Evolutionary conservation across 2,329 filamentous ascomycete genomes (phyloP), one percentile per base, ranked within the genome.

Genomic region (Karstenula rhodostoma): DNA sequence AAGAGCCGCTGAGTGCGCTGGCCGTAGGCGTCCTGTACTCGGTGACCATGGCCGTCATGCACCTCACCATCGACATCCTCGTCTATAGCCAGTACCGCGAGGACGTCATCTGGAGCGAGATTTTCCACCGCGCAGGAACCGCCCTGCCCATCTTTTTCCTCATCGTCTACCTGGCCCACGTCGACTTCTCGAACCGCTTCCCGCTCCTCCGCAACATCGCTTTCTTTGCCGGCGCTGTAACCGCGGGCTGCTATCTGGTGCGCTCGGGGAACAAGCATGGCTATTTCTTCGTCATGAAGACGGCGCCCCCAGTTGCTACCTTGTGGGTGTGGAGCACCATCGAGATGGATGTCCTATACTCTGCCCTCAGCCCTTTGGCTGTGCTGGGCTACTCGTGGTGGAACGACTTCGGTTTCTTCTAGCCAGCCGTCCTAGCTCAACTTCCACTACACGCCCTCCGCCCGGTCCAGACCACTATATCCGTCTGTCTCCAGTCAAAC

Each of bases 301-400:
- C 88, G 64, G 91, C 93, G 0, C 95, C 95, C n/a, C 89, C 93
- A 5, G 77, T 97, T 15, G 95, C 93, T 0, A 94, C 92, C 43
- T 77, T 98, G 19, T 98, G 94, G 94, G 86, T 98, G 4, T 98
- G 94, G 93, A 88, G 90, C 33, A 89, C 98, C 23, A 85, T 98
- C 49, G 95, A 99, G 80, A 85, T 97, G 79, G 85, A 92, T 57
- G 81, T 96, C 43, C 72, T 83, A 0, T 88, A 86, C 71, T 91
- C 91, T 0, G 80, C 89, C 25, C 70, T 80, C n/a, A 87, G 84
- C 47, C 77, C 86, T 23, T 57, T 80, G 43, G 75, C 80, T n/a
- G 84, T 87, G 15, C 68, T 83, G 55, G 76, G 71, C 1, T 89
- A 83, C 76, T 77, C 84, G 5, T 84, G 80, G 78, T 87, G 81